Evolutionary conservation across 1,139 yeast genomes (phyloP).

Genomic region (Debaryomycetaceae sp.): DNA sequence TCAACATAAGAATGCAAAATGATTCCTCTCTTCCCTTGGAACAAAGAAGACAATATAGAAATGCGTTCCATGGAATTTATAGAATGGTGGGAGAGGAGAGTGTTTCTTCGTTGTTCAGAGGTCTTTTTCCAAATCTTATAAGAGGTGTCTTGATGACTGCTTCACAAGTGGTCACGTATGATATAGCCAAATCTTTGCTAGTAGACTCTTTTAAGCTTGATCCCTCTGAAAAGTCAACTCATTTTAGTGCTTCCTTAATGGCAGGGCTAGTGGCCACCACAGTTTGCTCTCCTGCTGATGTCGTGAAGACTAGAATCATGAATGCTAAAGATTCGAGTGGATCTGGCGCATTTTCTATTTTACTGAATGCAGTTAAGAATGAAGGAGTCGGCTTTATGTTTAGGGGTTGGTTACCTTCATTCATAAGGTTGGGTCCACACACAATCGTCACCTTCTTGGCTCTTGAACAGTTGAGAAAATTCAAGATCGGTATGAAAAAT

Average conservation of each 20-base stretch:
- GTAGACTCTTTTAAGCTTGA: constrained; percentile 52
- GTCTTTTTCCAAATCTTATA: constrained; percentile 71
- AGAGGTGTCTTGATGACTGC: constrained; percentile 90
- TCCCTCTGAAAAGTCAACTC: constrained; percentile 64
- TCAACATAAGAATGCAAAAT: constrained; percentile 88
- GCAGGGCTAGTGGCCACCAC: constrained; percentile 33
- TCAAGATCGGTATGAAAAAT: constrained; percentile 45
- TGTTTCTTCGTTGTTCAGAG: constrained; percentile 59
- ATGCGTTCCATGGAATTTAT: constrained; percentile 73
- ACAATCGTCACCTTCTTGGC: constrained; percentile 83
- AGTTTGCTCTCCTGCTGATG: constrained; percentile 90
- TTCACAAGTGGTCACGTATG: constrained; percentile 86
- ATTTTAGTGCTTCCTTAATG: constrained; percentile 42
- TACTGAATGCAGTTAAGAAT: constrained; percentile 52
- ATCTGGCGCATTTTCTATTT: constrained; percentile 48
- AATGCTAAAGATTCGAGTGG: constrained; percentile 51
- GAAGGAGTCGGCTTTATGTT: constrained; percentile 82
- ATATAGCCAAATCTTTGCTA: constrained; percentile 62
- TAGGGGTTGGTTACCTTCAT: constrained; percentile 89
- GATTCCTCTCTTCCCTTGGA: constrained; percentile 67
- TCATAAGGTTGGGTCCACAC: constrained; percentile 84
- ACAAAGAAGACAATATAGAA: constrained; percentile 68
- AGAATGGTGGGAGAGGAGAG: constrained; percentile 65
- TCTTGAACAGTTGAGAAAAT: constrained; percentile 69
- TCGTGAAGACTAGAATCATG: constrained; percentile 85